Evolutionary conservation across 768 basidiomycete species (phyloP).

Genomic region (Nevesoporus exiguus): DNA sequence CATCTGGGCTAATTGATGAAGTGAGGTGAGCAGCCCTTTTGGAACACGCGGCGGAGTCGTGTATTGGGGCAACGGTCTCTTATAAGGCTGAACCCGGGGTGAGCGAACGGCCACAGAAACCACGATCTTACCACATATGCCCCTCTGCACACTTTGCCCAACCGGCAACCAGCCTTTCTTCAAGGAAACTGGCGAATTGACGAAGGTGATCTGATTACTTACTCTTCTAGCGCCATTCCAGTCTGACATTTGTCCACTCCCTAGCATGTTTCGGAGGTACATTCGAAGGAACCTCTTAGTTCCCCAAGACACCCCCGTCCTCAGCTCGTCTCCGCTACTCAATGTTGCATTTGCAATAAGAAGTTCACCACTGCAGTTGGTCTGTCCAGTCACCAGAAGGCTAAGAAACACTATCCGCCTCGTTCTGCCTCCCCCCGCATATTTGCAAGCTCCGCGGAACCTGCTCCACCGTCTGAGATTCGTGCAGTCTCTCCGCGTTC

Average conservation of each 20-base stretch:
- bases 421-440: conserved; percentile 5
- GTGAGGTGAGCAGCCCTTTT: conserved; percentile 26
- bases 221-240: neutral
- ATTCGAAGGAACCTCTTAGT: conserved; percentile 7
- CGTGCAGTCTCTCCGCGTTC: conserved; percentile 3
- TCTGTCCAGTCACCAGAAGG: conserved; percentile 21
- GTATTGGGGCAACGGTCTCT: conserved; percentile 30
- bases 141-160: conserved; percentile 25
- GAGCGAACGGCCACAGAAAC: conserved; percentile 10
- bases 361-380: conserved; percentile 18
- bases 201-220: conserved; percentile 12
- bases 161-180: conserved; percentile 22
- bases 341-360: conserved; percentile 27
- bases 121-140: conserved; percentile 22
- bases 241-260: conserved; percentile 4
- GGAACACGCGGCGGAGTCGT: conserved; percentile 33
- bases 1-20: conserved; percentile 21
- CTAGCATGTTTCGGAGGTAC: conserved; percentile 24
- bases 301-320: neutral
- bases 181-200: conserved; percentile 14
- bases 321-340: conserved; percentile 9
- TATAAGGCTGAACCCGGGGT: conserved; percentile 26
- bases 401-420: conserved; percentile 20
- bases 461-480: conserved; percentile 1
- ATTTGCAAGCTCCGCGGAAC: neutral